These are phyloP conservation scores for Rhizoclosmatium globosum DNA, from an alignment of 192 early-diverging fungal species.

Conservation along the genomic window DNA sequence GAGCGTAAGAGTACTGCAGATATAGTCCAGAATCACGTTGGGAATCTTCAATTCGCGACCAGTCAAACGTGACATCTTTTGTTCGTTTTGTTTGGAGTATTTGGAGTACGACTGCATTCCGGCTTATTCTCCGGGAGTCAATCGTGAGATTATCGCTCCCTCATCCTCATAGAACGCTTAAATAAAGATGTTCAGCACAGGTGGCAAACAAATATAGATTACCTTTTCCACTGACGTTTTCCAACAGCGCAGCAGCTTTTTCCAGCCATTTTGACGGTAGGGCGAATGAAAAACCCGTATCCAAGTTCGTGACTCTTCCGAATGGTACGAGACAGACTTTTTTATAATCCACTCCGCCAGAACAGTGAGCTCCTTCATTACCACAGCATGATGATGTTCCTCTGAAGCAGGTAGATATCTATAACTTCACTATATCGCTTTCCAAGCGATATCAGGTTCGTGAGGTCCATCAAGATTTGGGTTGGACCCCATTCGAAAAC, in stretches of 20 bases:
- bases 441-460: not conserved
- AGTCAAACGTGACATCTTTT: slow-evolving; percentile 25
- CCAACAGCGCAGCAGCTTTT: not conserved
- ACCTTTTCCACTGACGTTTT: not conserved
- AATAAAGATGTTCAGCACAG: not conserved
- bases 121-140: not conserved
- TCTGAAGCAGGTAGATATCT: not conserved
- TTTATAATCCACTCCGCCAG: not conserved
- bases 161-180: not conserved
- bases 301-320: not conserved
- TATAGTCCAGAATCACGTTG: slow-evolving; percentile 19
- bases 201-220: too few relatives aligned
- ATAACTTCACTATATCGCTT: not conserved
- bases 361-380: not conserved
- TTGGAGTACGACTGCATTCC: slow-evolving; percentile 21
- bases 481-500: not conserved
- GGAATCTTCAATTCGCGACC: slow-evolving; percentile 24
- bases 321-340: not conserved
- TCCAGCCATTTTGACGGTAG: not conserved
- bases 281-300: not conserved
- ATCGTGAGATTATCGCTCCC: too few relatives aligned
- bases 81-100: slow-evolving; percentile 16
- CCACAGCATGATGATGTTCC: not conserved
- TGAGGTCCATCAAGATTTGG: not conserved
- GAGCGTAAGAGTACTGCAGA: slow-evolving; percentile 29